phyloP scores from a whole-genome alignment of 805 yeast species.

The Wickerhamomyces bovis region DNA sequence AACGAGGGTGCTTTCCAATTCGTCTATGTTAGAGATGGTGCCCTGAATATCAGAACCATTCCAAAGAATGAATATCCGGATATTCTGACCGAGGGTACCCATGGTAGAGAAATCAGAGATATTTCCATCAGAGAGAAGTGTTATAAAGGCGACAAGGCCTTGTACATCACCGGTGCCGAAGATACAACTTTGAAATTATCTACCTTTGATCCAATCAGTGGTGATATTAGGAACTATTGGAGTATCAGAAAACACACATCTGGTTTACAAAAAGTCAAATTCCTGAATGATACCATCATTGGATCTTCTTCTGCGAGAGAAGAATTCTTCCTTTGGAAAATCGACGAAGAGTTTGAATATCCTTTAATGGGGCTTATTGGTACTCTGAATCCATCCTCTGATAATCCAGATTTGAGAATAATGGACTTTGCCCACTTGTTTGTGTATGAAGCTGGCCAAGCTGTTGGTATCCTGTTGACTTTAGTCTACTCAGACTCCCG shows the following conservation, averaged over 20 bases:
- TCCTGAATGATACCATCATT: conserved; percentile 45
- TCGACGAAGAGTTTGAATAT: conserved; percentile 31
- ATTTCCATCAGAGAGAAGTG: conserved; percentile 44
- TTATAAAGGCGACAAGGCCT: conserved; percentile 21
- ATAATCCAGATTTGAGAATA: conserved; percentile 77
- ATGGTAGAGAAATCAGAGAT: conserved; percentile 88
- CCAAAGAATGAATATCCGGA: conserved; percentile 23
- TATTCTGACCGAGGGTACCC: conserved; percentile 57
- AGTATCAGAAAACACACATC: conserved; percentile 78
- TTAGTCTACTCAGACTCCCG: conserved; percentile 85
- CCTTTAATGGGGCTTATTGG: conserved; percentile 47
- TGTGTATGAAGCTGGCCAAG: conserved; percentile 24
- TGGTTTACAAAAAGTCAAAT: conserved; percentile 72
- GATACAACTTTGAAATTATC: conserved; percentile 76
- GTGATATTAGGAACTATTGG: conserved; percentile 45
- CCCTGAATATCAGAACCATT: conserved; percentile 34
- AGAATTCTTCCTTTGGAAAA: conserved; percentile 77
- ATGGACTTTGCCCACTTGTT: conserved; percentile 71
- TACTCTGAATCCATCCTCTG: conserved; percentile 47
- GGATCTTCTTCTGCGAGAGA: conserved; percentile 77
- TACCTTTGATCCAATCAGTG: conserved; percentile 27
- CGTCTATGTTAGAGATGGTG: conserved; percentile 53
- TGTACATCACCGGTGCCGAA: conserved; percentile 78
- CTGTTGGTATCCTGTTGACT: conserved; percentile 45
- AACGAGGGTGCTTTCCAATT: conserved; percentile 35